Base-by-base conservation (phyloP, 306 rosid genomes). In the Dryas drummondii region DNA sequence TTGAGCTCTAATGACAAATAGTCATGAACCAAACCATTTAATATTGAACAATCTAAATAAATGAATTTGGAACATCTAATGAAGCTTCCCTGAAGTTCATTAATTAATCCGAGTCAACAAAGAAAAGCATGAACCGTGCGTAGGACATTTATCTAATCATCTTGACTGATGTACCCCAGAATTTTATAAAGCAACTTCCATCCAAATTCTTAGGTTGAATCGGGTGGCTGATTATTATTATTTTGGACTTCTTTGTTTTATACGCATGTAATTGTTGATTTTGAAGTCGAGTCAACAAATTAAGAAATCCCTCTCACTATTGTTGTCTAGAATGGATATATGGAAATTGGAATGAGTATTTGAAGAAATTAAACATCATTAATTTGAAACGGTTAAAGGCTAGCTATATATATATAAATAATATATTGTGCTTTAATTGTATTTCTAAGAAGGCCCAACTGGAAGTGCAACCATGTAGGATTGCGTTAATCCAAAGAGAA, bases 281-380 rank as follows among this genome's bases (percentile, higher is more conserved):
- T 17, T n/a, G 50, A 45, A 65, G 14, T 10, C 70, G 16, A 15
- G 50, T 63, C 68, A 48, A 63, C 55, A 51, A 63, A 63, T 63
- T 27, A 27, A 27, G 1, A 27, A 63, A 63, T 16, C 27, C 14
- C 27, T 63, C 68, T 63, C 49, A 27, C 32, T 27, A 27, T 27
- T 27, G 37, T 32, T 32, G 37, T 32, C 37, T 32, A 32, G 37
- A 1, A 32, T 32, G 37, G 37, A 32, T 1, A 32, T 32, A 32
- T 32, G 37, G 37, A 32, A 32, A 32, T 32, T 32, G 37, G 37
- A 32, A 32, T 32, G 37, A 32, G 37, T 32, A 32, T 32, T 32
- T 32, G 37, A 32, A 32, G 37, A 32, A 32, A 32, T 32, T 32
- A 32, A 32, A 32, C 37, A 32, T 32, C 37, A 32, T 32, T 32